phyloP scores from a whole-genome alignment of 225 moss, liverwort and hornwort genomes.

The Antitrichia curtipendula region DNA sequence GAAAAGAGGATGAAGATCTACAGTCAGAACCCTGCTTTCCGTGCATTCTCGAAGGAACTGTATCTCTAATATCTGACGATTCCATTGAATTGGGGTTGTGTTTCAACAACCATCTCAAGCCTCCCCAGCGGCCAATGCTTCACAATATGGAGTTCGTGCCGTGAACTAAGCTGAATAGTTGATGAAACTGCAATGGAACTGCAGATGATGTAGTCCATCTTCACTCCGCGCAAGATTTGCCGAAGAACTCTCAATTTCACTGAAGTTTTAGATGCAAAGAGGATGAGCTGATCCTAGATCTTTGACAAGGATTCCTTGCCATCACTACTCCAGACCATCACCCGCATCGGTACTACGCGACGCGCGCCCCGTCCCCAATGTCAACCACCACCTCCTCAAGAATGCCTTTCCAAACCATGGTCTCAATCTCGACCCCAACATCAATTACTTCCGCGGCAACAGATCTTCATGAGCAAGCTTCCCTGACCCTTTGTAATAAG shows the following conservation, averaged over 20 bases:
- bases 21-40: background rate
- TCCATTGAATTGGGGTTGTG: background rate
- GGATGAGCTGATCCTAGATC: background rate
- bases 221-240: background rate
- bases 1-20: background rate
- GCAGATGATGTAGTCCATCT: background rate
- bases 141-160: background rate
- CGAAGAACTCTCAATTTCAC: background rate
- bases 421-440: background rate
- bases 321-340: background rate
- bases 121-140: background rate
- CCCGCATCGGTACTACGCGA: background rate
- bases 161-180: background rate
- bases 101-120: background rate
- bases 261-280: background rate
- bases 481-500: background rate
- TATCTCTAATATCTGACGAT: background rate
- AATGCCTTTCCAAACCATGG: background rate
- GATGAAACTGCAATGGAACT: background rate
- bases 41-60: background rate
- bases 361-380: background rate
- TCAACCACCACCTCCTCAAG: slow-evolving; percentile 12
- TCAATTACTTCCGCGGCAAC: background rate
- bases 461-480: background rate
- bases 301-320: background rate